Percentiles rank a stretch among this genome's conserved stretches.
These are phyloP conservation scores for Tricholoma hemisulphureum DNA, from an alignment of 768 basidiomycete species.

Conservation along the genomic window DNA sequence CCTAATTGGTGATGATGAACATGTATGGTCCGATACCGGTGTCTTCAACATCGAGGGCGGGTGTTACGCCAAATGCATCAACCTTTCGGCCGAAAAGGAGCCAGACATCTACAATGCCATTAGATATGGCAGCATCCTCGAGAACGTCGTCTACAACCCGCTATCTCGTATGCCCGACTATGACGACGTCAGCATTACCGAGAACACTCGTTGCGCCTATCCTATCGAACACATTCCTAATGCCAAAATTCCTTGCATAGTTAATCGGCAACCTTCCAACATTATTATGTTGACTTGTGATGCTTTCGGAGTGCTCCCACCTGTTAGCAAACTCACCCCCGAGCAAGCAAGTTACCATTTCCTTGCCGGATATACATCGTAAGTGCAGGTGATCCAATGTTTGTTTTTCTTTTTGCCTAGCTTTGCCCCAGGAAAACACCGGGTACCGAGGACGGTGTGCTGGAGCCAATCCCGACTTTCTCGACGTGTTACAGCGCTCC, in stretches of 20 bases:
- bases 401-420: background rate
- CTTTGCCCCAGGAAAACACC: slow-evolving; percentile 76
- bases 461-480: slow-evolving; percentile 99
- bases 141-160: slow-evolving; percentile 98
- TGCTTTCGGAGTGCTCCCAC: slow-evolving; percentile 96
- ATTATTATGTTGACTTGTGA: slow-evolving; percentile 98
- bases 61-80: slow-evolving; percentile 98
- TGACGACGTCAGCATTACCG: slow-evolving; percentile 94
- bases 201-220: slow-evolving; percentile 99
- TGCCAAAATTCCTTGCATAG: slow-evolving; percentile 88
- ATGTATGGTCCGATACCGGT: slow-evolving; percentile 99
- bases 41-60: slow-evolving; percentile 99
- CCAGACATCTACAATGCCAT: slow-evolving; percentile 98
- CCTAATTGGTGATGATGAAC: slow-evolving; percentile 98
- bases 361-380: slow-evolving; percentile 95
- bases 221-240: slow-evolving; percentile 97
- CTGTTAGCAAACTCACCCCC: slow-evolving; percentile 86
- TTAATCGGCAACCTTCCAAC: slow-evolving; percentile 85
- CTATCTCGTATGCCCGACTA: slow-evolving; percentile 82
- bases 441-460: slow-evolving; percentile 95
- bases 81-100: slow-evolving; percentile 95
- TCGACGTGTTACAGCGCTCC: slow-evolving; percentile 98
- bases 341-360: slow-evolving; percentile 98
- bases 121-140: slow-evolving; percentile 92
- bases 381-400: slow-evolving; percentile 28